phyloP scores from a whole-genome alignment of 495 filamentous ascomycete genomes.

The Alectoria sarmentosa region DNA sequence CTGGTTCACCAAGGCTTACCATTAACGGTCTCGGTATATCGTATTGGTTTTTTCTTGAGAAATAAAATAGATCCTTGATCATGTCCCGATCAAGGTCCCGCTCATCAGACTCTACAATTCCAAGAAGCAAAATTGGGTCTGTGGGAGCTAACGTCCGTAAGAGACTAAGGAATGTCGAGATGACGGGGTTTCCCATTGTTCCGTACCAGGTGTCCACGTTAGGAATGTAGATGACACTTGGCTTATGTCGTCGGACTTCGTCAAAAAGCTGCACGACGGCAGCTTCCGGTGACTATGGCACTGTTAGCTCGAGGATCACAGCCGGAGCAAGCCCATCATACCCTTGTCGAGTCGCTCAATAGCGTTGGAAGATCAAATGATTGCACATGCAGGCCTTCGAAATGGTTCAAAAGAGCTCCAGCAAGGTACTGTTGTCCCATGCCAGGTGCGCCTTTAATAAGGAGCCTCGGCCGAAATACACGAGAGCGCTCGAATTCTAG shows the following conservation, averaged over 20 bases:
- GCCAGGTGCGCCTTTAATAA: slow-evolving; percentile 68
- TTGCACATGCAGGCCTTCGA: slow-evolving; percentile 91
- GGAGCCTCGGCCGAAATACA: slow-evolving; percentile 79
- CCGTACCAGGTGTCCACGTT: slow-evolving; percentile 80
- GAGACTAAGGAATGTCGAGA: slow-evolving; percentile 73
- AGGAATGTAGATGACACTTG: slow-evolving; percentile 92
- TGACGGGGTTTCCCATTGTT: slow-evolving; percentile 55
- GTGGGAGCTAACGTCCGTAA: slow-evolving; percentile 72
- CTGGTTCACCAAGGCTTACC: slow-evolving; percentile 34
- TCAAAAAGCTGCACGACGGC: slow-evolving; percentile 82
- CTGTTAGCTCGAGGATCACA: slow-evolving; percentile 3
- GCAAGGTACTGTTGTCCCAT: slow-evolving; percentile 95
- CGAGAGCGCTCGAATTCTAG: slow-evolving; percentile 79
- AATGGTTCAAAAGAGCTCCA: slow-evolving; percentile 75
- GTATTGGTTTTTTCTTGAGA: slow-evolving; percentile 68
- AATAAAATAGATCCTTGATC: slow-evolving; percentile 73
- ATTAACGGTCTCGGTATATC: slow-evolving; percentile 56
- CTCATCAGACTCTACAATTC: slow-evolving; percentile 61
- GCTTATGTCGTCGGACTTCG: slow-evolving; percentile 89
- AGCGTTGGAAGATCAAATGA: slow-evolving; percentile 87
- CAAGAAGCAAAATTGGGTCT: slow-evolving; percentile 82
- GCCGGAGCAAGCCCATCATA: slow-evolving; percentile 23
- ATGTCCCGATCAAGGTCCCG: slow-evolving; percentile 49
- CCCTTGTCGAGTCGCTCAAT: slow-evolving; percentile 58
- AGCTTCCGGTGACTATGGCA: slow-evolving; percentile 62